A percentile compares a stretch with the other conserved stretches of the same genome.
Conservation (phyloP, 2,329 filamentous ascomycete genomes). For the Curvularia verruculosa region DNA sequence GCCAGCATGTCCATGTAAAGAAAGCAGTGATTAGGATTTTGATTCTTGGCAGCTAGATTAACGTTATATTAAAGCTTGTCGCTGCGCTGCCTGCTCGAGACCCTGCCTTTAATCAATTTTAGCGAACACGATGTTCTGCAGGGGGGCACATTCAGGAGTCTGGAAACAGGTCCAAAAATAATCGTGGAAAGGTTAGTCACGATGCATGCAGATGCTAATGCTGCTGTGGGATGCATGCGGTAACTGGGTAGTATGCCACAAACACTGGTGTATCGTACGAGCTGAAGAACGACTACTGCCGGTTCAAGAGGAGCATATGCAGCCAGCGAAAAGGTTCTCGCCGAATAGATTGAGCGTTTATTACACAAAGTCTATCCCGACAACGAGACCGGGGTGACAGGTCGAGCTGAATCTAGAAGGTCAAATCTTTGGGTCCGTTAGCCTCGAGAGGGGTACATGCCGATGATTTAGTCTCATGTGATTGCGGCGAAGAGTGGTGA, state of each 20-base stretch:
- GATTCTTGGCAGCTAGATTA: slow-evolving; percentile 48
- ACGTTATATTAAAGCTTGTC: slow-evolving; percentile 52
- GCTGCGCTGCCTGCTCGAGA: slow-evolving; percentile 29
- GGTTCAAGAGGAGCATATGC: slow-evolving; percentile 25
- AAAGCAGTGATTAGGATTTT: slow-evolving; percentile 21
- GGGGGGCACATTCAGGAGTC: slow-evolving; percentile 35
- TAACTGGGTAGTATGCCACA: slow-evolving; percentile 14
- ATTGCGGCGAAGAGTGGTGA: background rate
- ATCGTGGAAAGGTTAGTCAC: slow-evolving; percentile 22
- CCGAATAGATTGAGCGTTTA: slow-evolving; percentile 44
- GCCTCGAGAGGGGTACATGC: background rate
- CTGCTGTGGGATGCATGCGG: slow-evolving; percentile 18
- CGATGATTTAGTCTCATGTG: background rate
- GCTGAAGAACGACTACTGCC: slow-evolving; percentile 33
- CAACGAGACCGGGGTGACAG: slow-evolving; percentile 24
- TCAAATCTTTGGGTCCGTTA: background rate
- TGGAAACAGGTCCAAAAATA: slow-evolving; percentile 40
- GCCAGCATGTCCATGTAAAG: slow-evolving; percentile 12
- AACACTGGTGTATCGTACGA: slow-evolving; percentile 21
- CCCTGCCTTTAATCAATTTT: slow-evolving; percentile 34
- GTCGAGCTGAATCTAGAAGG: background rate
- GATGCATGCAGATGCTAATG: slow-evolving; percentile 12
- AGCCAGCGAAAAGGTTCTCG: slow-evolving; percentile 26
- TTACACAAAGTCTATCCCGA: slow-evolving; percentile 37
- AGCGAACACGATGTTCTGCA: slow-evolving; percentile 38